Percentiles rank a stretch among this genome's conserved stretches.
Evolutionary conservation across 306 rosid species (phyloP).

Genomic region (Vachellia pachyceras): DNA sequence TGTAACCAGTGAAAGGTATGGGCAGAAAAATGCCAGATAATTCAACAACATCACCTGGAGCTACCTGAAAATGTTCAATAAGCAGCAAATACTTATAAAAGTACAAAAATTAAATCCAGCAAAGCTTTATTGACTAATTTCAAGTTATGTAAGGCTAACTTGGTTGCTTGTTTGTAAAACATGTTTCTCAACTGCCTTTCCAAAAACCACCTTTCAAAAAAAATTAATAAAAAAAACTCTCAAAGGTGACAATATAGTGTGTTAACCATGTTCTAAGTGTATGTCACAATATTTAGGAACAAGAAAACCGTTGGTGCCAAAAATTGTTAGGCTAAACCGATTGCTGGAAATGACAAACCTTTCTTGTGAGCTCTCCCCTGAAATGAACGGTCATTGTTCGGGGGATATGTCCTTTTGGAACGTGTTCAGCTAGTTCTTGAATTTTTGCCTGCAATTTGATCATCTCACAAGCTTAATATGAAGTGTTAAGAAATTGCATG

Average conservation of each 20-base stretch:
- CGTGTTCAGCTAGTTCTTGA: slow-evolving; percentile 97
- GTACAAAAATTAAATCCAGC: slow-evolving; percentile 21
- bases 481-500: slow-evolving; percentile 23
- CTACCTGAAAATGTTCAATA: slow-evolving; percentile 62
- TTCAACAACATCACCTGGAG: slow-evolving; percentile 97
- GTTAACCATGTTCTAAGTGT: background rate
- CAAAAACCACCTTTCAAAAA: background rate
- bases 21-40: slow-evolving; percentile 98
- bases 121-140: slow-evolving; percentile 16
- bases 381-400: slow-evolving; percentile 94
- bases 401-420: slow-evolving; percentile 98
- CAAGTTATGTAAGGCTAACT: slow-evolving; percentile 14
- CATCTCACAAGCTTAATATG: slow-evolving; percentile 16
- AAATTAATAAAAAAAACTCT: background rate
- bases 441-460: slow-evolving; percentile 86
- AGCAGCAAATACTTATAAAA: slow-evolving; percentile 12
- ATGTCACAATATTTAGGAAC: slow-evolving; percentile 24
- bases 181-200: background rate
- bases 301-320: background rate
- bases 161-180: slow-evolving; percentile 2
- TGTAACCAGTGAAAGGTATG: slow-evolving; percentile 85
- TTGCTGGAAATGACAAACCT: slow-evolving; percentile 57
- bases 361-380: slow-evolving; percentile 98
- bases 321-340: slow-evolving; percentile 30
- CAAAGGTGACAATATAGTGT: background rate